phyloP scores from a whole-genome alignment of 768 basidiomycete species.

The Strobilomyces echinocephalus region DNA sequence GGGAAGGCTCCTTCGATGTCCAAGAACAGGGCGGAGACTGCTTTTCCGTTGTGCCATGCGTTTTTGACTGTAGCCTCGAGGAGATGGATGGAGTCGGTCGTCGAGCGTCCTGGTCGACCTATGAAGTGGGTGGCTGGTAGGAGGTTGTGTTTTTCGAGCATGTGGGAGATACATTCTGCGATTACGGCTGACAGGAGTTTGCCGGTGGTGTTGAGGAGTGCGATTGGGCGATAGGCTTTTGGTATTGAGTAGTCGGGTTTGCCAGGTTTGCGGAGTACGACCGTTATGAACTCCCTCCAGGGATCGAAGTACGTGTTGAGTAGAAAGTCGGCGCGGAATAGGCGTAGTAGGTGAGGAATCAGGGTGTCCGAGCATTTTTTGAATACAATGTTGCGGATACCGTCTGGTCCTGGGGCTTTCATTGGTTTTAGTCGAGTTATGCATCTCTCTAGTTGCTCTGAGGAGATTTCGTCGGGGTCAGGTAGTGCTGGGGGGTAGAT shows the following conservation, averaged over 20 bases:
- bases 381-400: no score
- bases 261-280: slow-evolving; percentile 35
- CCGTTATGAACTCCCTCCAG: slow-evolving; percentile 17
- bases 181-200: background rate
- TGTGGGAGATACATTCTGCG: background rate
- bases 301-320: background rate
- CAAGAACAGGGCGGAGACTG: background rate
- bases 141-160: background rate
- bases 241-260: slow-evolving; percentile 25
- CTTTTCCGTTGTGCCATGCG: background rate
- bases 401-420: no score
- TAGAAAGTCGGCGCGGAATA: background rate
- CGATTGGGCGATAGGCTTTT: background rate
- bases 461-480: no score
- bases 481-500: no score
- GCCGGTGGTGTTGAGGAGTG: background rate
- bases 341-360: no score
- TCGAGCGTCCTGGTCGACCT: background rate
- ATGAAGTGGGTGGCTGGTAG: background rate
- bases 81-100: background rate
- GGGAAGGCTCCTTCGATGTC: slow-evolving; percentile 7
- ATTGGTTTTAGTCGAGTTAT: no score
- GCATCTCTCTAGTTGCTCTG: no score
- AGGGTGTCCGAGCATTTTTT: no score
- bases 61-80: background rate